Conservation (phyloP, 75 land plant species). For the Sequoia sempervirens region DNA sequence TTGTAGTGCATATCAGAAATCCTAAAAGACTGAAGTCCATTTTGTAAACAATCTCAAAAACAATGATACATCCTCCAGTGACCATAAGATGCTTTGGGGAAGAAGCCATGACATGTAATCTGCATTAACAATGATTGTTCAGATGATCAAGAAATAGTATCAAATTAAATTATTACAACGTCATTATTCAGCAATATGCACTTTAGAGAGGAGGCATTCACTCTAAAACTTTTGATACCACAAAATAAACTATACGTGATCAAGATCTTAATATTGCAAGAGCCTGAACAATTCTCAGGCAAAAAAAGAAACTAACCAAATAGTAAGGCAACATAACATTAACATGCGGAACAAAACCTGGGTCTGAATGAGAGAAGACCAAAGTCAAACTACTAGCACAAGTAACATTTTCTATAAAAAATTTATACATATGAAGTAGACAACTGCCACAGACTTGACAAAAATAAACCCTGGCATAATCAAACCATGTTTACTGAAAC, state of each 20-base stretch:
- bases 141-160: background rate
- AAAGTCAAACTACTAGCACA: background rate
- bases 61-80: constrained; percentile 66
- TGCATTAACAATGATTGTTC: constrained; percentile 14
- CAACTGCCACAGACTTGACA: background rate
- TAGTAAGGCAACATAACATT: background rate
- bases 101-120: constrained; percentile 77
- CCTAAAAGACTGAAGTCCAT: constrained; percentile 80
- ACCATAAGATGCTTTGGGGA: constrained; percentile 90
- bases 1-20: constrained; percentile 55
- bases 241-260: background rate
- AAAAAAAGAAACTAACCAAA: background rate
- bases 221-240: background rate
- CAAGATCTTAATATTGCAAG: background rate
- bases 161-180: background rate
- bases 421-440: background rate
- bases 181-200: background rate
- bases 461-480: background rate
- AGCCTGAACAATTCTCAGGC: background rate
- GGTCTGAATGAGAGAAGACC: background rate
- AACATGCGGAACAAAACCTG: background rate
- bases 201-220: background rate
- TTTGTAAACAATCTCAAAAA: constrained; percentile 67
- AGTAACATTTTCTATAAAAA: background rate
- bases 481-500: background rate